A percentile compares a stretch with the other conserved stretches of the same genome.
Evolutionary conservation across 176 grass and related monocot species (phyloP).

Genomic region (Typha latifolia): DNA sequence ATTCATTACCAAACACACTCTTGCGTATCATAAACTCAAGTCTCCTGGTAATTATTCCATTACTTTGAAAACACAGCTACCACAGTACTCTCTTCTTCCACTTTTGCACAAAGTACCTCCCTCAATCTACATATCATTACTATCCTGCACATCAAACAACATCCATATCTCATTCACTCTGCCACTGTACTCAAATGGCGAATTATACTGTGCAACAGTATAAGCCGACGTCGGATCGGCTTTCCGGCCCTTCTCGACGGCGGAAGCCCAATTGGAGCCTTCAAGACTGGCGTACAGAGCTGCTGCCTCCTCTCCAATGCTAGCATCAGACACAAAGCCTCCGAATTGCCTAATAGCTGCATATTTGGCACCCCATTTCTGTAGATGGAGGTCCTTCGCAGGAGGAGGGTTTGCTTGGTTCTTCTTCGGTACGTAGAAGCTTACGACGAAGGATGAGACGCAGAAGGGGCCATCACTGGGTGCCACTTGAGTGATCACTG

Average conservation of each 20-base stretch:
- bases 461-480: constrained; percentile 83
- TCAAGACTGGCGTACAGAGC: constrained; percentile 53
- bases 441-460: constrained; percentile 62
- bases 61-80: neutral
- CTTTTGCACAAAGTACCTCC: neutral
- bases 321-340: constrained; percentile 51
- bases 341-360: constrained; percentile 69
- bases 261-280: constrained; percentile 58
- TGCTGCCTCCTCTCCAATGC: constrained; percentile 49
- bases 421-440: constrained; percentile 74
- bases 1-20: too few relatives aligned
- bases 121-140: constrained; percentile 9
- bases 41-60: neutral
- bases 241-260: constrained; percentile 36
- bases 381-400: constrained; percentile 51
- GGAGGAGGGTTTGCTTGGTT: constrained; percentile 66
- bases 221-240: constrained; percentile 32
- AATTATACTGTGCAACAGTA: constrained; percentile 91
- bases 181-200: constrained; percentile 76
- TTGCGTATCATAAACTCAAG: too few relatives aligned
- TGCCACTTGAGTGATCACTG: constrained; percentile 65
- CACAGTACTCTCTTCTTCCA: neutral
- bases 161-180: constrained; percentile 98
- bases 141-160: constrained; percentile 35
- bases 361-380: constrained; percentile 37